A percentile compares a stretch with the other conserved stretches of the same genome.
Conservation (phyloP, 495 filamentous ascomycete species). For the Aspergillus ostianus region DNA sequence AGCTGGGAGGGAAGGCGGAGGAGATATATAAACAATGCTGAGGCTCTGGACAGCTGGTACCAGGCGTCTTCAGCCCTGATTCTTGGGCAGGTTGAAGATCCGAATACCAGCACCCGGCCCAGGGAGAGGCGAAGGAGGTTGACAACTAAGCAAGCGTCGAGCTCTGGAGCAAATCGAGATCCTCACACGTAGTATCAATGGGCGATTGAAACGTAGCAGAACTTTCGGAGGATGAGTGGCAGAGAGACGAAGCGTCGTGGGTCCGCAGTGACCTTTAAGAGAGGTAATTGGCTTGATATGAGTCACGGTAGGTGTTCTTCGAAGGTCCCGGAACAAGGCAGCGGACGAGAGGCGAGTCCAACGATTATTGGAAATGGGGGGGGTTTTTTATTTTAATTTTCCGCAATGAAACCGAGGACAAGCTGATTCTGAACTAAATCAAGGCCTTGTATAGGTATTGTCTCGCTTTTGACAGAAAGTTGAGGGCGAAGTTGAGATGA, state of each 20-base stretch:
- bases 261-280: conserved; percentile 19
- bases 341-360: conserved; percentile 12
- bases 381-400: conserved; percentile 4
- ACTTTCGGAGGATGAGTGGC: conserved; percentile 9
- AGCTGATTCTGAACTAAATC: conserved; percentile 11
- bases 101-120: conserved; percentile 44
- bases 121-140: conserved; percentile 23
- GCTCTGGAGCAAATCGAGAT: conserved; percentile 11
- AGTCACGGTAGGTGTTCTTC: conserved; percentile 29
- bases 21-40: conserved; percentile 24
- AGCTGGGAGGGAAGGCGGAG: conserved; percentile 5
- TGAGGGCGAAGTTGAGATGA: conserved; percentile 2
- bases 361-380: conserved; percentile 1
- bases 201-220: conserved; percentile 20
- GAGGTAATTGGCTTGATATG: conserved; percentile 19
- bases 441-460: conserved; percentile 15
- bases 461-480: conserved; percentile 2
- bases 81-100: conserved; percentile 37
- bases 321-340: conserved; percentile 22
- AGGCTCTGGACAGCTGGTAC: conserved; percentile 34
- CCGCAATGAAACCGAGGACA: conserved; percentile 11
- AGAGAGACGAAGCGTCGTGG: conserved; percentile 18
- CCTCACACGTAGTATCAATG: conserved; percentile 18
- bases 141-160: conserved; percentile 22
- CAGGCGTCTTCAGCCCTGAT: conserved; percentile 38